phyloP scores from a whole-genome alignment of 306 rosid species.

The Trifolium fragiferum region DNA sequence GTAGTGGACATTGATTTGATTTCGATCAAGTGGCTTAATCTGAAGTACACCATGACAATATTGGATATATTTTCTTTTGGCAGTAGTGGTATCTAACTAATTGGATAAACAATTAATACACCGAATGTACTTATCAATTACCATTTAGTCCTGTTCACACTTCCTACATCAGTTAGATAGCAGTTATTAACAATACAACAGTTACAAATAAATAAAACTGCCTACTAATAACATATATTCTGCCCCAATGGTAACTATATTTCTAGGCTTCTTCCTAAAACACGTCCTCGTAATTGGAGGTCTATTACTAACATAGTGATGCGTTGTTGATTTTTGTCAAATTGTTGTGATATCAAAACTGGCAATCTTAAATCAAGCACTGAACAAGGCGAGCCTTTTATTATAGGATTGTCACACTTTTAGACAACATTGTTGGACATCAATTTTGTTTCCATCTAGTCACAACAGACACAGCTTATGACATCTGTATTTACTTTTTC shows the following conservation, averaged over 20 bases:
- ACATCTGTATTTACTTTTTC: constrained; percentile 21
- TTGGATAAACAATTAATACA: neutral
- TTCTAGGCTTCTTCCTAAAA: neutral
- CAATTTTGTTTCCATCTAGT: constrained; percentile 28
- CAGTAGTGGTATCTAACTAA: neutral
- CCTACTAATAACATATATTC: neutral
- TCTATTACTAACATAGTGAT: neutral
- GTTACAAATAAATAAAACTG: neutral
- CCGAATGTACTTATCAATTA: neutral
- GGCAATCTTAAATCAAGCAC: constrained; percentile 27
- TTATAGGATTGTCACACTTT: constrained; percentile 13
- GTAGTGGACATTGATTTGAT: constrained; percentile 4
- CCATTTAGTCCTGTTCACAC: neutral
- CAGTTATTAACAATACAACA: neutral
- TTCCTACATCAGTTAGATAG: neutral
- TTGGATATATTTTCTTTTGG: constrained; percentile 21
- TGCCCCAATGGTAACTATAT: constrained; percentile 5
- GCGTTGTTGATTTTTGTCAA: neutral
- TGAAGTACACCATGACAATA: constrained; percentile 10
- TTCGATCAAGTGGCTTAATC: constrained; percentile 30
- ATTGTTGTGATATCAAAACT: constrained; percentile 14
- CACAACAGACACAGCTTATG: neutral
- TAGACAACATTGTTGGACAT: constrained; percentile 1
- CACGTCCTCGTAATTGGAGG: neutral
- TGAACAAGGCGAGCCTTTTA: constrained; percentile 12